phyloP scores from a whole-genome alignment of 306 rosid species.

The Rosa lucieae region DNA sequence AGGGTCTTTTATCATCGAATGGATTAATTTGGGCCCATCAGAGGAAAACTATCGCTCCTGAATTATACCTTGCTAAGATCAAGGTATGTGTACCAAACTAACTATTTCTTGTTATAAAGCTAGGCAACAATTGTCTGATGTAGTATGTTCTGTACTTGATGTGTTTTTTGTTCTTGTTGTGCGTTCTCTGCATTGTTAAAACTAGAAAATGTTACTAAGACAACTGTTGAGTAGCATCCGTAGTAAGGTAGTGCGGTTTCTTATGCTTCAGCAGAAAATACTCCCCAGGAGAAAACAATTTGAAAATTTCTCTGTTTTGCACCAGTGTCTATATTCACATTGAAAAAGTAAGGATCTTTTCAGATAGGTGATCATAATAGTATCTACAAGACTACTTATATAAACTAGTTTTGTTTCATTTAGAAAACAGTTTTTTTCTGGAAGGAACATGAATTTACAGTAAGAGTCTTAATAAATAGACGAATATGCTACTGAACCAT shows the following conservation, averaged over 20 bases:
- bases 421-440: no score
- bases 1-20: constrained; percentile 43
- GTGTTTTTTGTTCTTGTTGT: neutral
- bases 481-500: neutral
- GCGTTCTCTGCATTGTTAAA: neutral
- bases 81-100: constrained; percentile 18
- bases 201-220: neutral
- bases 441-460: neutral
- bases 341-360: no score
- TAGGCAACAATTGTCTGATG: neutral
- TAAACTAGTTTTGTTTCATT: neutral
- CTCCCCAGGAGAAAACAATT: no score
- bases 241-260: neutral
- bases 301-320: neutral
- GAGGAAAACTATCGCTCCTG: constrained; percentile 51
- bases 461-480: no score
- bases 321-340: no score
- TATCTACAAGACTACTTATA: neutral
- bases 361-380: neutral
- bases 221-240: neutral
- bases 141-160: neutral
- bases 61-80: constrained; percentile 39
- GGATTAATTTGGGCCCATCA: constrained; percentile 51
- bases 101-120: neutral
- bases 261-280: neutral